Conservation (phyloP, 192 early-diverging fungal species). For the Backusella westeae region DNA sequence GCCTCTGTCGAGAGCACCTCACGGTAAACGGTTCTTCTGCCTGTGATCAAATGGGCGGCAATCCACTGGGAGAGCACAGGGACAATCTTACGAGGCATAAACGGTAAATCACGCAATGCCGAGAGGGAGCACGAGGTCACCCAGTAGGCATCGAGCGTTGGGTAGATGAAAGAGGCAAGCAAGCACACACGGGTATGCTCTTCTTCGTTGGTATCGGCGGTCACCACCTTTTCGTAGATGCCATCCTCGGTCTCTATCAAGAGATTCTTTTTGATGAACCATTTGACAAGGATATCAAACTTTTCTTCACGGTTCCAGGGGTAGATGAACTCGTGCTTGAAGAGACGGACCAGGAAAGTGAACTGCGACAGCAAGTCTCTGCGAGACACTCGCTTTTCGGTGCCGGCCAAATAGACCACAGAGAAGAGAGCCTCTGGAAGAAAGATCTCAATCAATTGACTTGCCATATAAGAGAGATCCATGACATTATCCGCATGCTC, state of each 20-base stretch:
- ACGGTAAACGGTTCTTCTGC: constrained; percentile 35
- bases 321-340: constrained; percentile 36
- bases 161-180: constrained; percentile 38
- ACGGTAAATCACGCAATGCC: constrained; percentile 35
- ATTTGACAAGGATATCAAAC: constrained; percentile 18
- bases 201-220: constrained; percentile 8
- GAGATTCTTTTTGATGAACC: constrained; percentile 22
- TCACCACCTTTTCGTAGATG: not conserved
- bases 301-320: constrained; percentile 31
- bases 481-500: constrained; percentile 43
- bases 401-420: constrained; percentile 30
- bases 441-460: constrained; percentile 32
- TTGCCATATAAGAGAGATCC: constrained; percentile 39
- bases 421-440: constrained; percentile 32
- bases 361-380: constrained; percentile 26
- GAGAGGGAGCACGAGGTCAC: constrained; percentile 42
- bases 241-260: constrained; percentile 7
- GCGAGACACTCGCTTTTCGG: constrained; percentile 4
- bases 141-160: constrained; percentile 38
- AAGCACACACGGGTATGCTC: constrained; percentile 32
- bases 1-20: constrained; percentile 40
- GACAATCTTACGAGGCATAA: constrained; percentile 39
- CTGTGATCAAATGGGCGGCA: constrained; percentile 40
- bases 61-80: constrained; percentile 41
- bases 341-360: constrained; percentile 29